phyloP scores from a whole-genome alignment of 2,329 filamentous ascomycete species.

The Talaromyces atroroseus region DNA sequence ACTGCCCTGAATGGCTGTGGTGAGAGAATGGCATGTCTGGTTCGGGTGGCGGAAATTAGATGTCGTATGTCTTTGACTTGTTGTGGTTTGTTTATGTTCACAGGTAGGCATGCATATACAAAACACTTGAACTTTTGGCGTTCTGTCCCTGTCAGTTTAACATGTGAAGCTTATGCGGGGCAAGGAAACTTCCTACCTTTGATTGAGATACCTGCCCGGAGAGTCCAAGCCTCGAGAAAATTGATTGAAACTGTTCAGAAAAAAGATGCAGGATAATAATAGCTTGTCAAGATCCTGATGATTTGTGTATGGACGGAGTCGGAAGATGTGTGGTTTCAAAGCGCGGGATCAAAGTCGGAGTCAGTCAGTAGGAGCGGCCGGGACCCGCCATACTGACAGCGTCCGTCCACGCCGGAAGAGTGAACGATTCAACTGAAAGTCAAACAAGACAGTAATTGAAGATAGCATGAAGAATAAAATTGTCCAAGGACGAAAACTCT shows the following conservation, averaged over 20 bases:
- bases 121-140: not conserved
- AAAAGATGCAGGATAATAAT: not conserved
- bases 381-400: conserved; percentile 1
- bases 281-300: not conserved
- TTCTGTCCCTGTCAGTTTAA: not conserved
- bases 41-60: conserved; percentile 8
- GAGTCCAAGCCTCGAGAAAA: not conserved
- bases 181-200: not conserved
- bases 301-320: not conserved
- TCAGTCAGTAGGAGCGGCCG: not conserved
- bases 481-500: not conserved
- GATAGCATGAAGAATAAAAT: not conserved
- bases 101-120: not conserved
- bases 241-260: not conserved
- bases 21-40: conserved; percentile 84
- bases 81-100: not conserved
- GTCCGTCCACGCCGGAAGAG: not conserved
- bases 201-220: not conserved
- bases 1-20: conserved; percentile 96
- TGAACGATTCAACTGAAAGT: not conserved
- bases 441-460: not conserved
- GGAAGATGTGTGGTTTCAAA: not conserved
- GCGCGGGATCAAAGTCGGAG: not conserved
- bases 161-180: conserved; percentile 2
- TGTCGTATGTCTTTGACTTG: not conserved